Evolutionary conservation across 2,329 filamentous ascomycete genomes (phyloP).

Genomic region (Aureobasidium sp.): DNA sequence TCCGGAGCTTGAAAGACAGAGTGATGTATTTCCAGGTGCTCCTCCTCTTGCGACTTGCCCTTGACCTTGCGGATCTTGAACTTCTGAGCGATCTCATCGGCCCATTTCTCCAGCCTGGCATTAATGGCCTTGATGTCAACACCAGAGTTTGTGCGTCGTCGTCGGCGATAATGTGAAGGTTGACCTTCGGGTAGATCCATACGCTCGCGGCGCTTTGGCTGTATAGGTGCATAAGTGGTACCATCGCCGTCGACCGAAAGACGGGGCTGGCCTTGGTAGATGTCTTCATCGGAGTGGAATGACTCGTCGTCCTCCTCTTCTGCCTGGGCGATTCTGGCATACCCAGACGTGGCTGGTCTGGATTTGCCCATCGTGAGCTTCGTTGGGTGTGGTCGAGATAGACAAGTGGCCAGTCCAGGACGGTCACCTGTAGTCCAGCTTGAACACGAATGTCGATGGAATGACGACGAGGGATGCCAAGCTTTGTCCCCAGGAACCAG

Average conservation of each 20-base stretch:
- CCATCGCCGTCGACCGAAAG: constrained; percentile 26
- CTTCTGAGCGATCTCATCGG: constrained; percentile 92
- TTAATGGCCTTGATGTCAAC: constrained; percentile 99
- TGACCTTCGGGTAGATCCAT: constrained; percentile 34
- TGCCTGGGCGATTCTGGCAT: constrained; percentile 46
- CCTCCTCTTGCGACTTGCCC: constrained; percentile 68
- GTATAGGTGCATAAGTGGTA: constrained; percentile 41
- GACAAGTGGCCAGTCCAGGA: constrained; percentile 1
- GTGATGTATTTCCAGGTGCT: constrained; percentile 90
- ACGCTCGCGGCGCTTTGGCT: constrained; percentile 36
- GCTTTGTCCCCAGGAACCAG: not conserved
- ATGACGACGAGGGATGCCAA: constrained; percentile 2
- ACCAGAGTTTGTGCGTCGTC: constrained; percentile 68
- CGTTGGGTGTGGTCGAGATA: not conserved
- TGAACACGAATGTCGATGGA: constrained; percentile 3
- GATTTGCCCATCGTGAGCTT: constrained; percentile 10
- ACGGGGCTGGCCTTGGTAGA: constrained; percentile 28
- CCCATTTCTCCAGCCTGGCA: constrained; percentile 88
- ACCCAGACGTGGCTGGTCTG: constrained; percentile 42
- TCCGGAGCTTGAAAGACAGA: constrained; percentile 94
- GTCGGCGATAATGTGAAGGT: constrained; percentile 35
- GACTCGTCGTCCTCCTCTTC: constrained; percentile 42
- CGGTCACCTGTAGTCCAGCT: not conserved
- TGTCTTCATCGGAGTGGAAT: constrained; percentile 21
- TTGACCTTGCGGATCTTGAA: constrained; percentile 82